phyloP scores from a whole-genome alignment of 2,329 filamentous ascomycete genomes.

The Ophiocordyceps unilateralis region DNA sequence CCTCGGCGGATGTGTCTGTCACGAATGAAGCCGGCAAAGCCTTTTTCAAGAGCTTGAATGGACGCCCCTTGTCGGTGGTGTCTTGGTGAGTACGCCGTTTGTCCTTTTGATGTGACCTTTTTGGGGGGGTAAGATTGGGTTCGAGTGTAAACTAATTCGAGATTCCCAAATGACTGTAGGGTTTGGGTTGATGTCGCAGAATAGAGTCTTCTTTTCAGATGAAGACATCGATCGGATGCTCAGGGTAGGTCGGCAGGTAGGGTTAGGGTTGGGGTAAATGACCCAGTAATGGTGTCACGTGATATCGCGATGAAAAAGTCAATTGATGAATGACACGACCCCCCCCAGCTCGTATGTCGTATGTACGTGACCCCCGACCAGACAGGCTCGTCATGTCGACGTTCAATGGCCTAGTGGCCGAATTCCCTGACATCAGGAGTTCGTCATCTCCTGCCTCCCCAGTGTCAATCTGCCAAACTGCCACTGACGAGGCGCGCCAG shows the following conservation, averaged over 20 bases:
- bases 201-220: too few species aligned
- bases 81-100: slow-evolving; percentile 32
- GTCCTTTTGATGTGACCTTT: too few species aligned
- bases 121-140: too few species aligned
- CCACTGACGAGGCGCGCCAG: slow-evolving; percentile 17
- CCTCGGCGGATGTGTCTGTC: slow-evolving; percentile 45
- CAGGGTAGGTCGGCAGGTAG: too few species aligned
- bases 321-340: too few species aligned
- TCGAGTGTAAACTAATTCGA: too few species aligned
- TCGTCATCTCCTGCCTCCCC: not conserved
- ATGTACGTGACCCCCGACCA: too few species aligned
- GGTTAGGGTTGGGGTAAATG: too few species aligned
- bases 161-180: too few species aligned
- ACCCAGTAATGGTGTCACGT: not conserved
- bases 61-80: slow-evolving; percentile 33
- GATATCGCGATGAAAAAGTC: not conserved
- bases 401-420: not conserved
- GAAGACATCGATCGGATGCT: too few species aligned
- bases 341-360: not conserved
- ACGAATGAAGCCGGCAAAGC: slow-evolving; percentile 42
- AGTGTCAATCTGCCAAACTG: not conserved
- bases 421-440: not conserved
- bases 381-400: not conserved
- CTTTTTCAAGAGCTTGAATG: slow-evolving; percentile 45
- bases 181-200: too few species aligned